phyloP scores from a whole-genome alignment of 2,329 filamentous ascomycete species.

The Monilinia fructicola region DNA sequence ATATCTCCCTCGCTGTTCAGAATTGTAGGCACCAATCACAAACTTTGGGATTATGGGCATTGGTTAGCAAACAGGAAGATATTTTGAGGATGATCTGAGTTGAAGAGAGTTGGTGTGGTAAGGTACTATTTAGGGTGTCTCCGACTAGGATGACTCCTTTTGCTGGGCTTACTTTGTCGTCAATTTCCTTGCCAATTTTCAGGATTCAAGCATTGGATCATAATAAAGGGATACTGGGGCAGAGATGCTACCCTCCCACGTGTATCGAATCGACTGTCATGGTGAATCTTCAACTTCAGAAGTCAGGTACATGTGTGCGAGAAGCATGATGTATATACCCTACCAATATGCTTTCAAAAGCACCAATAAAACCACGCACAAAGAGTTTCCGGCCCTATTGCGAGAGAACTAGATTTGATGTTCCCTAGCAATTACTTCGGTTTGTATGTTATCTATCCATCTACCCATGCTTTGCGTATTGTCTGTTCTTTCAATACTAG shows the following conservation, averaged over 20 bases:
- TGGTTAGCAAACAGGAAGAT: not conserved
- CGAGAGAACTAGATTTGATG: not conserved
- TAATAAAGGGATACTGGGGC: not conserved
- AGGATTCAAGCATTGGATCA: not conserved
- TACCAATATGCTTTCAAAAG: not conserved
- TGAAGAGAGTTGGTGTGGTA: not conserved
- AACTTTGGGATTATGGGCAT: not conserved
- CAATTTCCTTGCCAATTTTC: too few species aligned
- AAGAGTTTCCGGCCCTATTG: not conserved
- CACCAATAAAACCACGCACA: not conserved
- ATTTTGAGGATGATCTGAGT: not conserved
- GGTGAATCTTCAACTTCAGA: not conserved
- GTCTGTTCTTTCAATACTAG: not conserved
- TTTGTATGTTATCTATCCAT: not conserved
- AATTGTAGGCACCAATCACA: not conserved
- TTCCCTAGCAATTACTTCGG: not conserved
- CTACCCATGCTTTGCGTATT: not conserved
- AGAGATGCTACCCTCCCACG: too few species aligned
- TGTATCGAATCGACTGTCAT: not conserved
- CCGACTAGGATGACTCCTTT: too few species aligned
- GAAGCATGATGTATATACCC: not conserved
- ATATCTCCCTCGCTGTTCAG: not conserved
- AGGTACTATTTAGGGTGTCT: not conserved
- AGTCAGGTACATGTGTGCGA: not conserved
- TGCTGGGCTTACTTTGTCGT: too few species aligned